Evolutionary conservation across 176 grass and related monocot genomes (phyloP).

Genomic region (Ampelocalamus luodianensis): DNA sequence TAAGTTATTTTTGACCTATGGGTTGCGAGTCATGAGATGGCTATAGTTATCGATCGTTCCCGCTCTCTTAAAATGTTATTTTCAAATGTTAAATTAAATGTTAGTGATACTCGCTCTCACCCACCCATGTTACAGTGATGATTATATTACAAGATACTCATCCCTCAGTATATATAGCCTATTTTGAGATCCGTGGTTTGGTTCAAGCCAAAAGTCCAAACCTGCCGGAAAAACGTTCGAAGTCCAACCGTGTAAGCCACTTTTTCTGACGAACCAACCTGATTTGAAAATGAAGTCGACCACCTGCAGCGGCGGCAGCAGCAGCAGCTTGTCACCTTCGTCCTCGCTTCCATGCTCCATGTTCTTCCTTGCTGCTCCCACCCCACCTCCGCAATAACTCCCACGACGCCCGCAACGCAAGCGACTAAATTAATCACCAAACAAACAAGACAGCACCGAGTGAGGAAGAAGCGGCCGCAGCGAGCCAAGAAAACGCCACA

Average conservation of each 20-base stretch:
- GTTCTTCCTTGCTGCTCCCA: not conserved
- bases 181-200: not conserved
- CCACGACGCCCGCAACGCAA: not conserved
- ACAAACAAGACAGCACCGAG: not conserved
- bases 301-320: not conserved
- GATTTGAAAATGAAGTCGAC: not conserved
- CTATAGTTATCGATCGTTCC: no score
- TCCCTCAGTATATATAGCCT: not conserved
- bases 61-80: no score
- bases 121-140: no score
- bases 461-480: not conserved
- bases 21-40: no score
- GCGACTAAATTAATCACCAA: conserved; percentile 39
- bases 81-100: no score
- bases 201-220: not conserved
- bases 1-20: no score
- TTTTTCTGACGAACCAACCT: not conserved
- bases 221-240: not conserved
- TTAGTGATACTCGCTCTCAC: no score
- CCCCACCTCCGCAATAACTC: conserved; percentile 35
- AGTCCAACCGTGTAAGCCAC: conserved; percentile 22
- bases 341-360: not conserved
- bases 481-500: conserved; percentile 22
- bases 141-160: no score
- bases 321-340: not conserved